Conservation (phyloP, 805 yeast genomes). For the Candida takata region DNA sequence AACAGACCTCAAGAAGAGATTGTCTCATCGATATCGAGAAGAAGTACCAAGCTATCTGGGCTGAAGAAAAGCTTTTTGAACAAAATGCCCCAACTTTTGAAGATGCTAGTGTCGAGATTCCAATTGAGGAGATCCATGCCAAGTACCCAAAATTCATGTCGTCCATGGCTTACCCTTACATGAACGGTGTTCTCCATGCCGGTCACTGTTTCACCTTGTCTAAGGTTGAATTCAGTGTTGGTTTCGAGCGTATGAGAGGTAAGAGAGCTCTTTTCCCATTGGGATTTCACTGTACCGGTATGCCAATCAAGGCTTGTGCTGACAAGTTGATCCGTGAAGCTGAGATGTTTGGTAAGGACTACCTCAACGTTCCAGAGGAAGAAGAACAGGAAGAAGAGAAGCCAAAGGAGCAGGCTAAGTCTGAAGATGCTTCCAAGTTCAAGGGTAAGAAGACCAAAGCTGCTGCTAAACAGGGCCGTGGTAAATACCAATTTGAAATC, state of each 20-base stretch:
- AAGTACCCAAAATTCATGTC: slow-evolving; percentile 81
- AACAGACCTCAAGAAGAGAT: slow-evolving; percentile 87
- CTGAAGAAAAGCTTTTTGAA: slow-evolving; percentile 77
- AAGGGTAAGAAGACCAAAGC: slow-evolving; percentile 90
- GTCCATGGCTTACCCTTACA: slow-evolving; percentile 96
- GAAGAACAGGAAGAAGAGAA: slow-evolving; percentile 42
- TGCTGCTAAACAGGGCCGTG: slow-evolving; percentile 85
- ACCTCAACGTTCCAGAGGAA: slow-evolving; percentile 54
- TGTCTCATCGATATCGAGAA: slow-evolving; percentile 80
- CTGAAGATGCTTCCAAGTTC: slow-evolving; percentile 83
- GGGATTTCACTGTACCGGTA: slow-evolving; percentile 99
- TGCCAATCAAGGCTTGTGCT: slow-evolving; percentile 95
- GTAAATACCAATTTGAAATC: slow-evolving; percentile 91
- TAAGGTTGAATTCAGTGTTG: slow-evolving; percentile 84
- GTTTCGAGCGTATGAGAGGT: slow-evolving; percentile 91
- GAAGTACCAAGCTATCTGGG: slow-evolving; percentile 82
- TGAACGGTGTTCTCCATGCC: slow-evolving; percentile 96
- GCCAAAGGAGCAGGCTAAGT: slow-evolving; percentile 28
- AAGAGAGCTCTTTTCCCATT: slow-evolving; percentile 87
- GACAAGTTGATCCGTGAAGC: slow-evolving; percentile 90
- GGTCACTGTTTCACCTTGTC: slow-evolving; percentile 95
- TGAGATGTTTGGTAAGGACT: slow-evolving; percentile 84
- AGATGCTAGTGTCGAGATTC: slow-evolving; percentile 47
- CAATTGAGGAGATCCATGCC: slow-evolving; percentile 54
- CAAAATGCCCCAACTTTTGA: slow-evolving; percentile 77